A percentile compares a stretch with the other conserved stretches of the same genome.
Evolutionary conservation across 139 green algal genomes (phyloP).

Genomic region (Yamagishiella unicocca): DNA sequence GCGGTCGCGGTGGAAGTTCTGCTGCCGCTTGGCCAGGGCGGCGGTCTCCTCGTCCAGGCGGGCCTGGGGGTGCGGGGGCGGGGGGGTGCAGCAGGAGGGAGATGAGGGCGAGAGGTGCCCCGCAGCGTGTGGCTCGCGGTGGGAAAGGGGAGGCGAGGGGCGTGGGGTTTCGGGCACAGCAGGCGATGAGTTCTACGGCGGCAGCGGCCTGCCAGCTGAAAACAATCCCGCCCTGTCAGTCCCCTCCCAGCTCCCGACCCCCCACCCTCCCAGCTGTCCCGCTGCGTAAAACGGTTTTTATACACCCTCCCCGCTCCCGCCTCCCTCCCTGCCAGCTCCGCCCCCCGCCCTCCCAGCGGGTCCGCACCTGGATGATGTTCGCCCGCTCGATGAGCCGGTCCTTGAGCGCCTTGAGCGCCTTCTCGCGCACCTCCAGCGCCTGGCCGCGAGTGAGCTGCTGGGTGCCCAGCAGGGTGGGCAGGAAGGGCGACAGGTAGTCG

Average conservation of each 20-base stretch:
- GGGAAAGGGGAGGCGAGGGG: not conserved
- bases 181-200: not conserved
- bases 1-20: slow-evolving; percentile 84
- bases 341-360: no score
- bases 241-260: not conserved
- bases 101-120: not conserved
- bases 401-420: slow-evolving; percentile 85
- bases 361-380: slow-evolving; percentile 86
- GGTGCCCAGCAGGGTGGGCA: slow-evolving; percentile 77
- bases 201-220: not conserved
- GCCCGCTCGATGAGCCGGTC: slow-evolving; percentile 88
- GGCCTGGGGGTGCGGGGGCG: slow-evolving; percentile 47
- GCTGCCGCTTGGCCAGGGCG: slow-evolving; percentile 77
- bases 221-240: not conserved
- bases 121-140: no score
- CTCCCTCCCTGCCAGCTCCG: not conserved
- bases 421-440: slow-evolving; percentile 77
- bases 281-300: no score
- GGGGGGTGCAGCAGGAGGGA: not conserved
- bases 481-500: slow-evolving; percentile 86
- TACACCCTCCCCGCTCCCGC: not conserved
- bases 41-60: slow-evolving; percentile 86
- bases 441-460: slow-evolving; percentile 71
- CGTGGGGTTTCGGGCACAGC: not conserved
- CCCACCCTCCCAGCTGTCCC: no score